These are phyloP conservation scores for Malania oleifera DNA, from an alignment of 164 flowering plant species.

Conservation along the genomic window DNA sequence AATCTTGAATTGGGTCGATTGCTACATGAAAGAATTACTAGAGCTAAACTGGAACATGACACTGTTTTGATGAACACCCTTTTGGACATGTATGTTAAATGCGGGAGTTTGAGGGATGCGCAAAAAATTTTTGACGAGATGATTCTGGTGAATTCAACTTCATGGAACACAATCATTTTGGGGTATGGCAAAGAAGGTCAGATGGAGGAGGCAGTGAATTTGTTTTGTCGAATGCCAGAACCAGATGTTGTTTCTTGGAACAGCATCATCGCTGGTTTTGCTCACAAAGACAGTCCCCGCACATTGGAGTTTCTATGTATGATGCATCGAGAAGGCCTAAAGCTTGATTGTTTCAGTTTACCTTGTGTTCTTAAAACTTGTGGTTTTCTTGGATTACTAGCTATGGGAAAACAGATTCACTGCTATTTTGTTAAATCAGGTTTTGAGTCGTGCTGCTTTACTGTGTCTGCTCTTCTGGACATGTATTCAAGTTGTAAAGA, in stretches of 20 bases:
- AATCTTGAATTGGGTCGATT: conserved; percentile 20
- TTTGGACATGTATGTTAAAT: conserved; percentile 30
- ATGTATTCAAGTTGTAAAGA: conserved; percentile 24
- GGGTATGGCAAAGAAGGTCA: conserved; percentile 18
- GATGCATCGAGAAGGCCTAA: conserved; percentile 25
- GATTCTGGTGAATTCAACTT: conserved; percentile 8
- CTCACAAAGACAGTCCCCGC: conserved; percentile 9
- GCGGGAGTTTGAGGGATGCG: conserved; percentile 27
- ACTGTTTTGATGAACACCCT: conserved; percentile 29
- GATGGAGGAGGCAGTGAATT: conserved; percentile 21
- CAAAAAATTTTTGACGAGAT: conserved; percentile 19
- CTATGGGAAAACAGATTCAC: conserved; percentile 21
- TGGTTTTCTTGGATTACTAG: conserved; percentile 12
- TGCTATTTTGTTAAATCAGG: conserved; percentile 23
- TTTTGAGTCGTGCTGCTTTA: conserved; percentile 20
- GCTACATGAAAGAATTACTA: conserved; percentile 15
- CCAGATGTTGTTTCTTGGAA: conserved; percentile 27
- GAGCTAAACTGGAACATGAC: conserved; percentile 14
- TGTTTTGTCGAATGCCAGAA: conserved; percentile 20
- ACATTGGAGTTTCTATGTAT: conserved; percentile 14
- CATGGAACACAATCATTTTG: conserved; percentile 26
- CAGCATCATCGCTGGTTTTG: conserved; percentile 24
- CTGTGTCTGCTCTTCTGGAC: conserved; percentile 26
- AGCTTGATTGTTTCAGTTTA: conserved; percentile 23
- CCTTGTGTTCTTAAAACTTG: conserved; percentile 27